Evolutionary conservation across 2,329 filamentous ascomycete species (phyloP).

Genomic region (Claviceps sp.): DNA sequence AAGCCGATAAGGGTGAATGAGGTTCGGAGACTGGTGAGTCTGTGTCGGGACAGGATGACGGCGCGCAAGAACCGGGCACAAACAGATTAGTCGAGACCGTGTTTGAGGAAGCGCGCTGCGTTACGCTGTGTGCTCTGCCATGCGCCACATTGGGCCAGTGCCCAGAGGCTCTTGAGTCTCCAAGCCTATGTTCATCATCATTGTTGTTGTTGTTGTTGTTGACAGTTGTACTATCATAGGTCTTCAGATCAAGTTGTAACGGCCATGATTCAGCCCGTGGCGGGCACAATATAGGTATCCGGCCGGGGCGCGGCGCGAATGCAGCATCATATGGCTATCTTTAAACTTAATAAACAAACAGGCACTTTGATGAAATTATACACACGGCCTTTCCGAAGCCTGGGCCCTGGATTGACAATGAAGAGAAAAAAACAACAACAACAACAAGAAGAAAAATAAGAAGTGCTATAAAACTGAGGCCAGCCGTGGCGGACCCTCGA

Average conservation of each 20-base stretch:
- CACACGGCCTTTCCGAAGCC: not conserved
- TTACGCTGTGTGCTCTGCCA: not conserved
- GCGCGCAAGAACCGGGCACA: slow-evolving; percentile 11
- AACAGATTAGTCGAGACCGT: slow-evolving; percentile 7
- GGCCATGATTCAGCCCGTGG: not conserved
- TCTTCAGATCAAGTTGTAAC: too few relatives aligned
- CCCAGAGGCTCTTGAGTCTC: too few relatives aligned
- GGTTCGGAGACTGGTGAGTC: slow-evolving; percentile 16
- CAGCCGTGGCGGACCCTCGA: not conserved
- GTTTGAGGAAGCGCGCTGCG: not conserved
- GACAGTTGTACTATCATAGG: too few relatives aligned
- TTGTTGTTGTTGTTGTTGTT: too few relatives aligned
- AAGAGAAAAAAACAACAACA: not conserved
- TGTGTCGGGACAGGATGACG: slow-evolving; percentile 15
- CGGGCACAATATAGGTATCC: not conserved
- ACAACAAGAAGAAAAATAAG: not conserved
- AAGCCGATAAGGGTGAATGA: slow-evolving; percentile 17
- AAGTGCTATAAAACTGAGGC: not conserved
- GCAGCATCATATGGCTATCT: not conserved
- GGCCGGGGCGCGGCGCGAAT: not conserved
- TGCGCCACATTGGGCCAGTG: too few relatives aligned
- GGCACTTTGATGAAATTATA: not conserved
- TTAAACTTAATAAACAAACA: not conserved
- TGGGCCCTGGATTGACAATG: not conserved
- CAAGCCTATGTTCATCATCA: too few relatives aligned